Evolutionary conservation across 2,329 filamentous ascomycete genomes (phyloP), one percentile per base, ranked within the genome.

Genomic region (Dendryphion nanum): DNA sequence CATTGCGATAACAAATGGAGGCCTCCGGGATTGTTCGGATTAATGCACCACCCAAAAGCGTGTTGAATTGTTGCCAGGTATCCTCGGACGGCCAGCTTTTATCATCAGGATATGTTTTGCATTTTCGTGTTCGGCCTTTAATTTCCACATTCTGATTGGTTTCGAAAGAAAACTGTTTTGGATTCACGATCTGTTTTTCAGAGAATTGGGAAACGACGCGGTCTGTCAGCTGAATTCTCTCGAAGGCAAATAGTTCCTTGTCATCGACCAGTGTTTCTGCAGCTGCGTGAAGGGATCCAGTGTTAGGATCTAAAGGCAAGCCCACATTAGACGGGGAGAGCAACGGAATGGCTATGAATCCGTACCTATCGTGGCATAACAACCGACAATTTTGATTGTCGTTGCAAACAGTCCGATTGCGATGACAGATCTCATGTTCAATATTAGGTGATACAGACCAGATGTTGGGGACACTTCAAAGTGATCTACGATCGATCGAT

Each of bases 1-100:
- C 23, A 26, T 26, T 26, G n/a, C 23, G 8, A 26, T 8, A 26
- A 44, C 62, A 66, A 13, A 57, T 50, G 10, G 46, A 48, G 5
- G 59, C 63, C n/a, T 61, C 48, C 16, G 63, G 63, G 3, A 62
- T 51, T 4, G 61, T 63, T 5, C 52, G 46, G 10, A 66, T 41
- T 35, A 66, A 43, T 32, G 52, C 57, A 35, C 63, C 63, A 18
- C 47, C 52, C 4, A 66, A 48, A 2, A 59, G 57, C 35, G 30
- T 33, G 41, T 65, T 66, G 12, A 66, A 50, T 4, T 48, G 30
- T 3, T 40, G 32, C 60, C 62, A 64, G 15, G 42, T 40, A n/a
- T 7, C 24, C 8, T 37, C 16, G 4, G 34, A 14, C 3, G 39
- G 39, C 39, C 39, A 41, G n/a, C 30, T 21, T 5, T 33, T 17